Conservation (phyloP, 2,329 filamentous ascomycete genomes). For the Aspergillus thermomutatus region DNA sequence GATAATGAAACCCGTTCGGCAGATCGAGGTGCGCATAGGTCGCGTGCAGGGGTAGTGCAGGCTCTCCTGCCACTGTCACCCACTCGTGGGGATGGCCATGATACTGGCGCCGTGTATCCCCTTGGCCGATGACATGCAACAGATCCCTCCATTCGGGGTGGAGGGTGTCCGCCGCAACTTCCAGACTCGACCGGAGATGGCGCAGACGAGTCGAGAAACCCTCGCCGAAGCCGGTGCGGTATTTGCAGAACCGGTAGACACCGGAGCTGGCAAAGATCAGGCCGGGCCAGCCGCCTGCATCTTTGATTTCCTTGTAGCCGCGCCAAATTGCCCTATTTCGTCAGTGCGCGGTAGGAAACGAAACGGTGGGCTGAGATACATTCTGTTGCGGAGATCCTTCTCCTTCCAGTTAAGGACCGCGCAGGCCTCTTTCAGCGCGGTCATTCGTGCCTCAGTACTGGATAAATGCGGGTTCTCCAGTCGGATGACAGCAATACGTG, state of each 20-base stretch:
- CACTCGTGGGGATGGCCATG: slow-evolving; percentile 25
- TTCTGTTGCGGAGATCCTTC: slow-evolving; percentile 53
- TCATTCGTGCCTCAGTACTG: slow-evolving; percentile 49
- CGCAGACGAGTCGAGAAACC: slow-evolving; percentile 50
- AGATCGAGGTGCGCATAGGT: slow-evolving; percentile 21
- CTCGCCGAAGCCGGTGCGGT: slow-evolving; percentile 52
- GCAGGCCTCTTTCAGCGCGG: slow-evolving; percentile 53
- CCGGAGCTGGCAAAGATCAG: slow-evolving; percentile 58
- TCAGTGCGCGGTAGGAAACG: background rate
- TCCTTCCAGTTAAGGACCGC: slow-evolving; percentile 54
- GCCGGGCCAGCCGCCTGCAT: slow-evolving; percentile 54
- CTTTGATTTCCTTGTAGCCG: slow-evolving; percentile 58
- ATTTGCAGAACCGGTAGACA: slow-evolving; percentile 60
- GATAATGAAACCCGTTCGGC: slow-evolving; percentile 17
- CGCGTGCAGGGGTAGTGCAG: slow-evolving; percentile 11
- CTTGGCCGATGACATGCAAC: slow-evolving; percentile 22
- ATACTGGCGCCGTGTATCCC: slow-evolving; percentile 10
- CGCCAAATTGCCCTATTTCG: slow-evolving; percentile 48
- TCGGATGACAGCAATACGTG: slow-evolving; percentile 45
- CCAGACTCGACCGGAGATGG: slow-evolving; percentile 46
- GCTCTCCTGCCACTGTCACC: slow-evolving; percentile 14
- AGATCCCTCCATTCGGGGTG: slow-evolving; percentile 54
- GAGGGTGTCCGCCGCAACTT: slow-evolving; percentile 52
- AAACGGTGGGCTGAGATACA: slow-evolving; percentile 11
- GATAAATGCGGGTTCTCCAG: slow-evolving; percentile 41